Evolutionary conservation across 2,329 filamentous ascomycete species (phyloP).

Genomic region (Pestalotiopsis sp.): DNA sequence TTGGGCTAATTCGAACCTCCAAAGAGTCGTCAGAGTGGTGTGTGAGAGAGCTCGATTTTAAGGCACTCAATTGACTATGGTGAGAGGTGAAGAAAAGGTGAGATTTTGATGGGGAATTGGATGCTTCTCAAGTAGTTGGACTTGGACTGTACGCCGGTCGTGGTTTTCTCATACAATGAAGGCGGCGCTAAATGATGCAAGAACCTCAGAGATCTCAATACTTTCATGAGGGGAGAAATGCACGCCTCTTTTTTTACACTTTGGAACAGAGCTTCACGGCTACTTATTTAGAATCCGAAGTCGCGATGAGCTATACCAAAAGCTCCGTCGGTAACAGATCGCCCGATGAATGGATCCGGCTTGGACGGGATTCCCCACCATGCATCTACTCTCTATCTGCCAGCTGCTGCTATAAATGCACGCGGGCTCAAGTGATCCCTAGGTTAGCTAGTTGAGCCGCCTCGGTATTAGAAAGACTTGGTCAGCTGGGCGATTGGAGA

Average conservation of each 20-base stretch:
- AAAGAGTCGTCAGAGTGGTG: neutral
- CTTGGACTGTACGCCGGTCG: neutral
- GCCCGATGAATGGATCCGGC: conserved; percentile 11
- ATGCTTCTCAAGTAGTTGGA: neutral
- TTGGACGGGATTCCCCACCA: neutral
- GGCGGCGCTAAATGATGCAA: neutral
- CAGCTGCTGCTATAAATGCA: neutral
- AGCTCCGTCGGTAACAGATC: conserved; percentile 12
- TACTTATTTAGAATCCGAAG: neutral
- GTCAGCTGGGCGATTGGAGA: neutral
- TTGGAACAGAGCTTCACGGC: neutral
- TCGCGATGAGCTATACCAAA: neutral
- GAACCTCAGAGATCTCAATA: neutral
- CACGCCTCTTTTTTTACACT: neutral
- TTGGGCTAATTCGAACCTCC: neutral
- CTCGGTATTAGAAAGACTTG: neutral
- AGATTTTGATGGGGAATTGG: neutral
- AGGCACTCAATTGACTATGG: neutral
- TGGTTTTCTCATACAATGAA: neutral
- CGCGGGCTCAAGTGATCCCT: neutral
- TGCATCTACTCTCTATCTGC: neutral
- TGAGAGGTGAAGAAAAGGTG: neutral
- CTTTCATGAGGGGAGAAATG: neutral
- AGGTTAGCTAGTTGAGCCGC: neutral
- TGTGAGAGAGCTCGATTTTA: neutral